phyloP scores from a whole-genome alignment of 2,329 filamentous ascomycete species.

The Cercospora sp. region DNA sequence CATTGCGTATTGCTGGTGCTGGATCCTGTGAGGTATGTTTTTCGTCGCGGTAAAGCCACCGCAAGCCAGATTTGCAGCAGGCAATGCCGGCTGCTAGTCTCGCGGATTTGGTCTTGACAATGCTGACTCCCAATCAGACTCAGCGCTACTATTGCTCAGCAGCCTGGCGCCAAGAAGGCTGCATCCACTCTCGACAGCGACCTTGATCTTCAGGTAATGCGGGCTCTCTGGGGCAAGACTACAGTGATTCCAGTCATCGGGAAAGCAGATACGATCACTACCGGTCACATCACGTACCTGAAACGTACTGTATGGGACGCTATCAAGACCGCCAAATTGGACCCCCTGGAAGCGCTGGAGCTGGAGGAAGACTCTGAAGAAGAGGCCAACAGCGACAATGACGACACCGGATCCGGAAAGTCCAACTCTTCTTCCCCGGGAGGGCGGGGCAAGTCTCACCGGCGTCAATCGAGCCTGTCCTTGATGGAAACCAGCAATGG shows the following conservation, averaged over 20 bases:
- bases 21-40: conserved; percentile 61
- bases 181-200: conserved; percentile 68
- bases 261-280: conserved; percentile 96
- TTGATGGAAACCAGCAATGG: conserved; percentile 35
- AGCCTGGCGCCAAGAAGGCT: conserved; percentile 21
- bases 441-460: conserved; percentile 21
- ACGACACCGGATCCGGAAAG: conserved; percentile 46
- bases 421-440: conserved; percentile 32
- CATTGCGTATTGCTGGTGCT: conserved; percentile 92
- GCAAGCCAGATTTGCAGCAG: neutral
- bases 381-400: conserved; percentile 48
- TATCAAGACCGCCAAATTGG: conserved; percentile 79
- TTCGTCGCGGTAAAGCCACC: conserved; percentile 41
- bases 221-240: conserved; percentile 86
- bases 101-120: conserved; percentile 32
- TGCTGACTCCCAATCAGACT: conserved; percentile 50
- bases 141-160: conserved; percentile 63
- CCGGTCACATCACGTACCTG: conserved; percentile 86
- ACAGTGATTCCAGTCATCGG: conserved; percentile 93
- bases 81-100: neutral
- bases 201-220: conserved; percentile 85
- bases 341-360: conserved; percentile 83
- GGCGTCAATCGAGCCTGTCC: conserved; percentile 33
- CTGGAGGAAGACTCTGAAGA: conserved; percentile 70
- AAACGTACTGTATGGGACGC: conserved; percentile 90